Evolutionary conservation across 2,329 filamentous ascomycete species (phyloP).

Genomic region (Zasmidium angulare): DNA sequence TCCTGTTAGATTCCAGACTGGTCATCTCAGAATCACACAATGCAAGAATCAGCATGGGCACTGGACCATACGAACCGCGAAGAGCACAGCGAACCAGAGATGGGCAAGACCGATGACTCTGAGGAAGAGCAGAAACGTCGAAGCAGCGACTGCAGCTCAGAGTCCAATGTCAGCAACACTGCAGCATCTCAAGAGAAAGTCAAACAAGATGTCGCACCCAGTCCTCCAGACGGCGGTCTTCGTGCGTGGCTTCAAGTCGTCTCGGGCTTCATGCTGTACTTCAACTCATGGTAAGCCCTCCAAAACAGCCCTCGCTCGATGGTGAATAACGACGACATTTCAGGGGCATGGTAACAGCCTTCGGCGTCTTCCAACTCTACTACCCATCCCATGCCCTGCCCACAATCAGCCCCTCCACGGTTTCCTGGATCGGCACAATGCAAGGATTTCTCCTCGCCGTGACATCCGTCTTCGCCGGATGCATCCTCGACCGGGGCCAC

Average conservation of each 20-base stretch:
- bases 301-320: background rate
- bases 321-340: background rate
- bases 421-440: constrained; percentile 53
- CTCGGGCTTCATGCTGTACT: constrained; percentile 46
- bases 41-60: background rate
- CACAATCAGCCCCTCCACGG: constrained; percentile 17
- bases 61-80: background rate
- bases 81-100: background rate
- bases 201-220: background rate
- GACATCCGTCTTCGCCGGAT: constrained; percentile 51
- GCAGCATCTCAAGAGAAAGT: background rate
- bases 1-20: too few species aligned
- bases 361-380: constrained; percentile 48
- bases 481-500: constrained; percentile 51
- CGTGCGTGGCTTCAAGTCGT: constrained; percentile 48
- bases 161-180: background rate
- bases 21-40: background rate
- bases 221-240: constrained; percentile 42
- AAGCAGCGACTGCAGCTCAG: background rate
- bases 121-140: background rate
- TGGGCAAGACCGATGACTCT: background rate
- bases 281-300: constrained; percentile 39
- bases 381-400: constrained; percentile 37
- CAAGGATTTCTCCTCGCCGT: constrained; percentile 52
- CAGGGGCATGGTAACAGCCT: constrained; percentile 26